phyloP scores from a whole-genome alignment of 1,284 basidiomycete species.

The Cystobasidium slooffiae region DNA sequence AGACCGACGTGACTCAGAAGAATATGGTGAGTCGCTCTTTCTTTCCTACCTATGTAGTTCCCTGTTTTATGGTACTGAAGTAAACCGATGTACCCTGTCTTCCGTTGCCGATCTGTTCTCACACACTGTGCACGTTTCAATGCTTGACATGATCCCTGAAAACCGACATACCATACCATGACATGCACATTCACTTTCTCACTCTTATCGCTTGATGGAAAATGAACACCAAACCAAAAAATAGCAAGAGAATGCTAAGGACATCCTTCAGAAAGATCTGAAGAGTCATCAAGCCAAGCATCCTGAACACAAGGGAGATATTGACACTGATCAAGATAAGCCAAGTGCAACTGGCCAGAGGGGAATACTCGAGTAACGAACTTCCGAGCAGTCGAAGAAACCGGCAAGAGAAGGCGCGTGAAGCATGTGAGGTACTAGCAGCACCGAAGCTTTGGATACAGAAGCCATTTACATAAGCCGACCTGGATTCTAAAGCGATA shows the following conservation, averaged over 20 bases:
- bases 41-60: too few relatives aligned
- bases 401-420: neutral
- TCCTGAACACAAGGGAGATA: slow-evolving; percentile 5
- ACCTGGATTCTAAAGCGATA: too few relatives aligned
- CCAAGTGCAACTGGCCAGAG: slow-evolving; percentile 2
- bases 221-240: neutral
- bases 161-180: too few relatives aligned
- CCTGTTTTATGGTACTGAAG: too few relatives aligned
- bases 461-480: too few relatives aligned
- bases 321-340: slow-evolving; percentile 7
- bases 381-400: neutral
- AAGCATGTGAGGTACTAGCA: too few relatives aligned
- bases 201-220: neutral
- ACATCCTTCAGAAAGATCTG: slow-evolving; percentile 11
- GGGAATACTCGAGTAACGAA: neutral
- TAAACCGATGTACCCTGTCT: too few relatives aligned
- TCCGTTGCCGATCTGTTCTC: too few relatives aligned
- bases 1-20: slow-evolving; percentile 7
- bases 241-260: slow-evolving; percentile 4
- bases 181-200: neutral
- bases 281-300: slow-evolving; percentile 4
- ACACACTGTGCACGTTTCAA: too few relatives aligned
- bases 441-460: too few relatives aligned
- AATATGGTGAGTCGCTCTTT: slow-evolving; percentile 1
- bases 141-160: too few relatives aligned